These are phyloP conservation scores for Albatrellus sp. DNA, from an alignment of 1,284 basidiomycete genomes.

Conservation along the genomic window DNA sequence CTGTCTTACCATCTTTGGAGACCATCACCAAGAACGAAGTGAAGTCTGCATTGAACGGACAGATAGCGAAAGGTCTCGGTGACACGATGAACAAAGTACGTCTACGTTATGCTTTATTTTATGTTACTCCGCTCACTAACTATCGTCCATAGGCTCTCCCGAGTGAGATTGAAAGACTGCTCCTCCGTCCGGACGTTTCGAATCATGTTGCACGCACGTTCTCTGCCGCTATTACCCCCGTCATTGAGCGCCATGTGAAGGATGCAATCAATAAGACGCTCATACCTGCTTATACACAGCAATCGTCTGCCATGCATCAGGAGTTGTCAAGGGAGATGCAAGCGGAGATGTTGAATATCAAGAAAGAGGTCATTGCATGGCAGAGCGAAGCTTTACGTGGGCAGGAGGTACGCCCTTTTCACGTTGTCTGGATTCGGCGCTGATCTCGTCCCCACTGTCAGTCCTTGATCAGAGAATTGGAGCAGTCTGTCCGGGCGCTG, in stretches of 20 bases:
- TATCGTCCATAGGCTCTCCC: constrained; percentile 45
- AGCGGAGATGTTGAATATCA: constrained; percentile 59
- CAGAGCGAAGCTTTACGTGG: constrained; percentile 62
- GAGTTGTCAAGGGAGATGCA: constrained; percentile 64
- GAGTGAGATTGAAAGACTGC: constrained; percentile 60
- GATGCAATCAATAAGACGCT: constrained; percentile 63
- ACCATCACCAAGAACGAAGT: constrained; percentile 70
- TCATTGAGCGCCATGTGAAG: constrained; percentile 71
- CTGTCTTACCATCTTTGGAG: constrained; percentile 68
- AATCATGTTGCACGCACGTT: constrained; percentile 63
- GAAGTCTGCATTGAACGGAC: constrained; percentile 58
- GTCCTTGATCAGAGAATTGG: constrained; percentile 65
- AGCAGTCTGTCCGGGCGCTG: constrained; percentile 57
- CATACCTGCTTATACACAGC: constrained; percentile 60
- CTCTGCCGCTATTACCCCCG: constrained; percentile 50
- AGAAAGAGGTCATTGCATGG: constrained; percentile 66
- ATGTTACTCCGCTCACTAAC: constrained; percentile 6
- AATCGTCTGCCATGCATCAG: constrained; percentile 61
- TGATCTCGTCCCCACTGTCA: constrained; percentile 16
- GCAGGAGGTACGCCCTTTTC: constrained; percentile 46
- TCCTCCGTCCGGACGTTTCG: constrained; percentile 64
- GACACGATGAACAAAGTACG: constrained; percentile 64
- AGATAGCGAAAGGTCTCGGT: constrained; percentile 58
- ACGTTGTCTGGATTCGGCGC: not conserved
- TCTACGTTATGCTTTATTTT: constrained; percentile 7